phyloP scores from a whole-genome alignment of 805 yeast species.

The Metschnikowia continentalis region DNA sequence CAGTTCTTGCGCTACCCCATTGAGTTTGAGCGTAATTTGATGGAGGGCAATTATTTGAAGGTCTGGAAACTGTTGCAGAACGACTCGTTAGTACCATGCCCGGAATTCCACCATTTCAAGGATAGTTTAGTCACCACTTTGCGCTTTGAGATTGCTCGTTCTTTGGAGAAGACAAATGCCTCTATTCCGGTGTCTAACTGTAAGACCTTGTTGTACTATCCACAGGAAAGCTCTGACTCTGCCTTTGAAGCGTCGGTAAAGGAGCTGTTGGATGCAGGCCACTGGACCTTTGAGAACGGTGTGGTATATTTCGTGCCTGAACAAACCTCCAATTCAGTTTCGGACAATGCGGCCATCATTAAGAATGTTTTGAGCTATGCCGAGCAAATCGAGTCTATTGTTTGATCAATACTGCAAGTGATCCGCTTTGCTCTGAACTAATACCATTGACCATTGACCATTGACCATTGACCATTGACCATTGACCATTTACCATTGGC shows the following conservation, averaged over 20 bases:
- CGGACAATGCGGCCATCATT: slow-evolving; percentile 45
- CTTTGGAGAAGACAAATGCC: slow-evolving; percentile 74
- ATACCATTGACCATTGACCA: too few species aligned
- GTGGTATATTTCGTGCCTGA: slow-evolving; percentile 54
- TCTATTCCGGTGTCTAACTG: slow-evolving; percentile 78
- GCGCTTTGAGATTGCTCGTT: slow-evolving; percentile 78
- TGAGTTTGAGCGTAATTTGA: slow-evolving; percentile 84
- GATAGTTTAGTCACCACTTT: slow-evolving; percentile 73
- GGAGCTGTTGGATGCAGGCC: slow-evolving; percentile 37
- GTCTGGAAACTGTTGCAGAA: slow-evolving; percentile 75
- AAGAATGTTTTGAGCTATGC: slow-evolving; percentile 82
- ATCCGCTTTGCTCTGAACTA: too few species aligned
- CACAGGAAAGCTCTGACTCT: slow-evolving; percentile 37
- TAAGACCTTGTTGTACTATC: slow-evolving; percentile 70
- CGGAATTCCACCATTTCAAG: slow-evolving; percentile 77
- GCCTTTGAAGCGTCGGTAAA: slow-evolving; percentile 28
- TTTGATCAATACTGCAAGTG: slow-evolving; percentile 30
- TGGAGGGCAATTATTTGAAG: slow-evolving; percentile 95
- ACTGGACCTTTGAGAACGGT: slow-evolving; percentile 57
- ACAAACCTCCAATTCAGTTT: slow-evolving; percentile 38
- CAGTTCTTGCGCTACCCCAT: slow-evolving; percentile 77
- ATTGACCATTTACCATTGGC: background rate
- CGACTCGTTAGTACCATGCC: slow-evolving; percentile 51
- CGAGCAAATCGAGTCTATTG: slow-evolving; percentile 86
- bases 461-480: too few species aligned